Conservation (phyloP, 805 yeast species). For the Lachancea quebecensis region DNA sequence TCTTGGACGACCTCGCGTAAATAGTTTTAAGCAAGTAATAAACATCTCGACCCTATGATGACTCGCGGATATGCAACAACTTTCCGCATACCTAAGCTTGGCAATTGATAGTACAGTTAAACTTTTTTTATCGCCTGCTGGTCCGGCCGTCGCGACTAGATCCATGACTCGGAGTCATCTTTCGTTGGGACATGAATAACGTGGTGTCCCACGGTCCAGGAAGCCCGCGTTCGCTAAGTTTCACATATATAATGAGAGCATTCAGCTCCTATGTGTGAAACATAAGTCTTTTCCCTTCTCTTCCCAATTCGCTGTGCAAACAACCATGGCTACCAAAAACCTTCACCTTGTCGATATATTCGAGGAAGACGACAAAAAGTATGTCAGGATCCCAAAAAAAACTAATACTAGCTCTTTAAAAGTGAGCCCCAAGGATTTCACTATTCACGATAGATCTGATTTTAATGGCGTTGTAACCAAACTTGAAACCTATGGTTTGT, state of each 20-base stretch:
- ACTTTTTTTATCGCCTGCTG: no score
- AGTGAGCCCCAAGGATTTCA: neutral
- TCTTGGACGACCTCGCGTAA: neutral
- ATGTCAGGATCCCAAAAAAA: slow-evolving; percentile 8
- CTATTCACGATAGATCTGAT: slow-evolving; percentile 7
- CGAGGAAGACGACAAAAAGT: slow-evolving; percentile 10
- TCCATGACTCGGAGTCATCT: neutral
- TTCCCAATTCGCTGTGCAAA: neutral
- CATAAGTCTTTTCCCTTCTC: neutral
- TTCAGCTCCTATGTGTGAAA: neutral
- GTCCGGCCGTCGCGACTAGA: no score
- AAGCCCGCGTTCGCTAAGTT: no score
- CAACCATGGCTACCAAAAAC: slow-evolving; percentile 10
- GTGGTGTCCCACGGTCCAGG: no score
- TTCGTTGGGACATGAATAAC: neutral
- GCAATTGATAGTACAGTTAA: no score
- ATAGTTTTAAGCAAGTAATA: neutral
- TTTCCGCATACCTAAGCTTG: no score
- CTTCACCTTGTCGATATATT: slow-evolving; percentile 5
- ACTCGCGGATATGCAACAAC: no score
- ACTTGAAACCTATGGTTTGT: slow-evolving; percentile 24
- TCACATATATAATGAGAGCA: neutral
- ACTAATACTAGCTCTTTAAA: neutral
- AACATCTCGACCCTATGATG: no score
- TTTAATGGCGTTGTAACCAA: slow-evolving; percentile 9